A percentile compares a stretch with the other conserved stretches of the same genome.
Conservation (phyloP, 2,329 filamentous ascomycete genomes). For the Rhinocladiella mackenziei region DNA sequence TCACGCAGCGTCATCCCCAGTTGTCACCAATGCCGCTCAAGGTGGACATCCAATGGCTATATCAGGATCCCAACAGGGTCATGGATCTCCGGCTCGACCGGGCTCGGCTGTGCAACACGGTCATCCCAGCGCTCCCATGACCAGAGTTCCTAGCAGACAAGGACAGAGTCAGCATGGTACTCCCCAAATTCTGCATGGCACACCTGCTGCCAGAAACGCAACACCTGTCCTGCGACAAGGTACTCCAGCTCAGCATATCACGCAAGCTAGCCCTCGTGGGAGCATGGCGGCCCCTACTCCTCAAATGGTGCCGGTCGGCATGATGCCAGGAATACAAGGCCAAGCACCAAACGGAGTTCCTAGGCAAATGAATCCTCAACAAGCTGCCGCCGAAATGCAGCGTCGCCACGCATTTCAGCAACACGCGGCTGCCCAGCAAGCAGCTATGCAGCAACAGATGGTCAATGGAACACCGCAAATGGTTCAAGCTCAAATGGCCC, state of each 20-base stretch:
- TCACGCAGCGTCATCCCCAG: conserved; percentile 43
- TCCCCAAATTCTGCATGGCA: conserved; percentile 46
- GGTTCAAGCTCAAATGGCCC: conserved; percentile 31
- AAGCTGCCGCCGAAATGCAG: conserved; percentile 42
- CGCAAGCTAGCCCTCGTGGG: conserved; percentile 44
- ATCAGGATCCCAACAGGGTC: conserved; percentile 43
- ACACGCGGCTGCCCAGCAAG: conserved; percentile 39
- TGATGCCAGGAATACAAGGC: conserved; percentile 41
- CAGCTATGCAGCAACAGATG: conserved; percentile 39
- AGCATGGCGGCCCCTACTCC: conserved; percentile 43
- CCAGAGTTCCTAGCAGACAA: conserved; percentile 43
- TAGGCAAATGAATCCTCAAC: conserved; percentile 38
- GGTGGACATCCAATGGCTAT: conserved; percentile 42
- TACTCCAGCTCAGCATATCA: conserved; percentile 46
- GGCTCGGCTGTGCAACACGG: conserved; percentile 46
- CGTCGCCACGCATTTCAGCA: conserved; percentile 44
- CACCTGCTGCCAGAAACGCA: conserved; percentile 45
- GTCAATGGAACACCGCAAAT: conserved; percentile 33
- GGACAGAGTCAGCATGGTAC: conserved; percentile 46
- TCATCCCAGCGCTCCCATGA: conserved; percentile 46
- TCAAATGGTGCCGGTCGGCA: conserved; percentile 41
- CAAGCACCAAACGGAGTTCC: conserved; percentile 39
- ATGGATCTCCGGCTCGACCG: conserved; percentile 45
- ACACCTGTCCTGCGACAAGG: conserved; percentile 48
- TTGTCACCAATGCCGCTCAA: conserved; percentile 40